These are phyloP conservation scores for Loxodes magnus DNA, from an alignment of 73 alveolate genomes.

Conservation along the genomic window DNA sequence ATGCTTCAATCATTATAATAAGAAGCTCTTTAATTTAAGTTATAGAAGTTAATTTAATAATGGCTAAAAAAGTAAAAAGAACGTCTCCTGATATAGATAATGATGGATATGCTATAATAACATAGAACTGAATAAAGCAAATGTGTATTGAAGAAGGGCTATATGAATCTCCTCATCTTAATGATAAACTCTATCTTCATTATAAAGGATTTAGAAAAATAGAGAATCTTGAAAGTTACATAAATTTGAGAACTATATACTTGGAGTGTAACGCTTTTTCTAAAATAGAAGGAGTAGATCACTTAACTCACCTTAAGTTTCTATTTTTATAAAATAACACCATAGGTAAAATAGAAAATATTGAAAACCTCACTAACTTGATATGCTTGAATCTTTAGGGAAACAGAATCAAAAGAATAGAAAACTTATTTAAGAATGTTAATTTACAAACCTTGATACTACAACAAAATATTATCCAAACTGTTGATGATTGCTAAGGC, in stretches of 20 bases:
- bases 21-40: no score
- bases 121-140: slow-evolving; percentile 29
- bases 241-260: slow-evolving; percentile 59
- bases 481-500: slow-evolving; percentile 38
- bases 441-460: slow-evolving; percentile 62
- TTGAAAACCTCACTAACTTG: slow-evolving; percentile 42
- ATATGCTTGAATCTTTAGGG: slow-evolving; percentile 68
- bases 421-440: slow-evolving; percentile 28
- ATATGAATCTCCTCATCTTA: slow-evolving; percentile 74
- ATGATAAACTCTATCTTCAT: slow-evolving; percentile 68
- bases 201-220: slow-evolving; percentile 74
- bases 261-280: slow-evolving; percentile 66
- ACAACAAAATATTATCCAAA: slow-evolving; percentile 50
- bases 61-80: no score
- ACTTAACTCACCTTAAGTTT: slow-evolving; percentile 27
- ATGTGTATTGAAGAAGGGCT: slow-evolving; percentile 65
- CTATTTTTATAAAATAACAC: slow-evolving; percentile 48
- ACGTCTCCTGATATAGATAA: slow-evolving; percentile 33
- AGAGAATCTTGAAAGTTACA: slow-evolving; percentile 63
- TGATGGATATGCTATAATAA: slow-evolving; percentile 28
- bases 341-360: slow-evolving; percentile 46
- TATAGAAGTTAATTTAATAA: no score
- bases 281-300: slow-evolving; percentile 40
- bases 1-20: no score
- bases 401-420: slow-evolving; percentile 51